Conservation (phyloP, 768 basidiomycete genomes). For the Psilocybe sp. region DNA sequence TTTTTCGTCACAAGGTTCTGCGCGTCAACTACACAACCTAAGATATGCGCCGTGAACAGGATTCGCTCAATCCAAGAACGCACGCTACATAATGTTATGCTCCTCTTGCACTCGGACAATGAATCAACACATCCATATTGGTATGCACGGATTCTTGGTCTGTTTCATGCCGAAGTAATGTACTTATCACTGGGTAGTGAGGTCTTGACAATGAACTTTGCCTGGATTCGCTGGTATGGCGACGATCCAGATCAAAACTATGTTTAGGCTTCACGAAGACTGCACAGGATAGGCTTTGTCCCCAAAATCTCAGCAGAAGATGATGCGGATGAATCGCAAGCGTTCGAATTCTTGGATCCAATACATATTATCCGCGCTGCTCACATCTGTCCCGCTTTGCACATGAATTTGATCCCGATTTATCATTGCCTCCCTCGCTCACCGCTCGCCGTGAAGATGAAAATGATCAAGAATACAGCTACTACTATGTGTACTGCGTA, state of each 20-base stretch:
- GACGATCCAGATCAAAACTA: not conserved
- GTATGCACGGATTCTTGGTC: conserved; percentile 29
- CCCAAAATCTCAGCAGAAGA: too few species aligned
- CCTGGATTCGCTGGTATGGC: conserved; percentile 24
- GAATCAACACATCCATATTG: too few species aligned
- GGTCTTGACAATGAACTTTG: conserved; percentile 17
- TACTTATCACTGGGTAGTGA: conserved; percentile 1
- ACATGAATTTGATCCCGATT: too few species aligned
- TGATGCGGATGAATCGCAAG: conserved; percentile 12
- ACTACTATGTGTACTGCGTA: too few species aligned
- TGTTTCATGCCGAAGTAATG: conserved; percentile 15
- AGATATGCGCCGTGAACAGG: conserved; percentile 32
- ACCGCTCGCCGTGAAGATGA: too few species aligned
- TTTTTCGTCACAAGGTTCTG: conserved; percentile 28
- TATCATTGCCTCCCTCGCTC: too few species aligned
- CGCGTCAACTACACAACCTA: conserved; percentile 42
- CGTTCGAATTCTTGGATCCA: conserved; percentile 50
- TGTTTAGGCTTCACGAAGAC: conserved; percentile 6
- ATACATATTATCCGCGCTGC: conserved; percentile 32
- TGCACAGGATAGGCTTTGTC: too few species aligned
- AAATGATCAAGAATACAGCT: too few species aligned
- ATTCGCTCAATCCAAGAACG: conserved; percentile 34
- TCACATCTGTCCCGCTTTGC: too few species aligned
- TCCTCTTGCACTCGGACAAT: too few species aligned
- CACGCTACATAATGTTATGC: too few species aligned